Conservation (phyloP, 306 rosid genomes). For the Trifolium pratense region DNA sequence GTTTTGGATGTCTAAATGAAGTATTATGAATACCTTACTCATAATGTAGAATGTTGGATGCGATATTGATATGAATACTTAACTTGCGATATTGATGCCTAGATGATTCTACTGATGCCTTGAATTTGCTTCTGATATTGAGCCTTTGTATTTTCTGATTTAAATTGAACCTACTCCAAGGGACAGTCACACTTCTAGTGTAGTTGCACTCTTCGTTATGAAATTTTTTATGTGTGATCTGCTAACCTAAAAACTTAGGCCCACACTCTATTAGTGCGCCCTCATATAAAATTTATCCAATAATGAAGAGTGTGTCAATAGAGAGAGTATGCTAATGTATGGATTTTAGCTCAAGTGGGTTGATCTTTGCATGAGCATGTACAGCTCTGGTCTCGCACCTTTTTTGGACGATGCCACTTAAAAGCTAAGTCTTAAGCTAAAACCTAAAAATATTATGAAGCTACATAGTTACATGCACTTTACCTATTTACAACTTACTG, state of each 20-base stretch:
- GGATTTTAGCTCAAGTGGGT: not conserved
- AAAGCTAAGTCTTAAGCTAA: too few relatives aligned
- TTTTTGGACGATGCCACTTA: too few relatives aligned
- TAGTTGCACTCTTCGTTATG: constrained; percentile 42
- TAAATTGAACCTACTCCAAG: constrained; percentile 63
- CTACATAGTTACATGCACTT: constrained; percentile 1
- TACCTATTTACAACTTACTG: constrained; percentile 24
- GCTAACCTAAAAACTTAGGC: not conserved
- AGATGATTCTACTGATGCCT: too few relatives aligned
- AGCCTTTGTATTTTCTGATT: too few relatives aligned
- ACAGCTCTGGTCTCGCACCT: too few relatives aligned
- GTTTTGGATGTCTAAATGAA: too few relatives aligned
- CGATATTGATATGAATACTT: too few relatives aligned
- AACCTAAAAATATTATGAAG: constrained; percentile 31
- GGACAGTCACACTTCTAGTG: constrained; percentile 93
- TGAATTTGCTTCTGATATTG: too few relatives aligned
- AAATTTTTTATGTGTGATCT: not conserved
- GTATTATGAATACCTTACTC: too few relatives aligned
- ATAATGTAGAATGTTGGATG: too few relatives aligned
- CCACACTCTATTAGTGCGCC: not conserved
- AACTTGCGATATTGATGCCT: too few relatives aligned
- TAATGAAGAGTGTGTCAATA: not conserved
- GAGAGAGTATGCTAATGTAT: constrained; percentile 1
- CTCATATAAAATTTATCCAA: too few relatives aligned
- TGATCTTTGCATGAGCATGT: constrained; percentile 5